Conservation (phyloP, 208 protist species). For the Wallacemonas sp. region DNA sequence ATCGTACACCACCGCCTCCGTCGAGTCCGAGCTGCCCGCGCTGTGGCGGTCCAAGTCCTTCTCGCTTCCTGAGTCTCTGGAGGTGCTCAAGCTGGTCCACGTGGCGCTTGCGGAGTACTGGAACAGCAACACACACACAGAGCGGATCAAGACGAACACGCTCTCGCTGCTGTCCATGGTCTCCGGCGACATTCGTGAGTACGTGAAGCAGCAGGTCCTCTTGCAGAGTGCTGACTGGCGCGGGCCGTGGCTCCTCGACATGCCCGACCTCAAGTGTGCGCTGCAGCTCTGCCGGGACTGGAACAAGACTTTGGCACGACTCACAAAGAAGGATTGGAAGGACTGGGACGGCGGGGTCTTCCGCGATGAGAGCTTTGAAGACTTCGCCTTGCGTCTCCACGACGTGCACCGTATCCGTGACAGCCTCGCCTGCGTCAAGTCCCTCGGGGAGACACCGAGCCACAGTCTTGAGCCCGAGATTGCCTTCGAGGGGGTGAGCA, state of each 20-base stretch:
- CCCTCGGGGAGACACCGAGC: conserved; percentile 40
- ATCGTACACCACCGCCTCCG: conserved; percentile 42
- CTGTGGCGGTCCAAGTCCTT: conserved; percentile 86
- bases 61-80: conserved; percentile 56
- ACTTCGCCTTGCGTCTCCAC: conserved; percentile 57
- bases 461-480: conserved; percentile 56
- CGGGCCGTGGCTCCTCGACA: conserved; percentile 73
- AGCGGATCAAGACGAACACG: conserved; percentile 67
- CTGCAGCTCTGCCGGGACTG: conserved; percentile 71
- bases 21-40: conserved; percentile 73
- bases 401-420: conserved; percentile 76
- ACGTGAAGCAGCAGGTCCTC: conserved; percentile 69
- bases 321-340: conserved; percentile 65
- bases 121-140: conserved; percentile 51
- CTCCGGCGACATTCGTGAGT: conserved; percentile 82
- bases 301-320: conserved; percentile 36
- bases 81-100: conserved; percentile 77
- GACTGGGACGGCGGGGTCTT: conserved; percentile 75
- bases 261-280: conserved; percentile 46
- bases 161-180: conserved; percentile 84
- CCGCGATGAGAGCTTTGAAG: conserved; percentile 70
- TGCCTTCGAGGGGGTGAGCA: conserved; percentile 67
- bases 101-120: conserved; percentile 59
- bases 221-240: conserved; percentile 74
- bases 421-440: conserved; percentile 29